Evolutionary conservation across 192 early-diverging fungal genomes (phyloP).

Genomic region (Phlyctochytrium planicorne): DNA sequence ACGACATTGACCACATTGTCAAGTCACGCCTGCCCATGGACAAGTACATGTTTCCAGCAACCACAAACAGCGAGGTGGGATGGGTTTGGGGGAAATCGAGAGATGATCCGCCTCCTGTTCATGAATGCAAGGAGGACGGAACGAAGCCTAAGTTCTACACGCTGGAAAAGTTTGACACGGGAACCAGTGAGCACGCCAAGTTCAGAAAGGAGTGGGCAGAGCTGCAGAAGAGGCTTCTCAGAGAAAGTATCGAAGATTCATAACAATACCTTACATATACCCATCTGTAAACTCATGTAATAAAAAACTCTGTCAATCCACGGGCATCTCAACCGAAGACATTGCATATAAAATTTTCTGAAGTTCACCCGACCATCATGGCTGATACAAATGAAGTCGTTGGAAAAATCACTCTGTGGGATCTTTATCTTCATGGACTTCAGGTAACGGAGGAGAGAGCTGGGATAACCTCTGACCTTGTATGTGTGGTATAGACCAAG

Average conservation of each 20-base stretch:
- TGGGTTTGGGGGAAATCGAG: slow-evolving; percentile 42
- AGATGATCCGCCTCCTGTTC: slow-evolving; percentile 3
- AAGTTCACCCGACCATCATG: too few species aligned
- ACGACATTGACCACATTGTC: slow-evolving; percentile 40
- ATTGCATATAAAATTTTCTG: too few species aligned
- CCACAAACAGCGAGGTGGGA: slow-evolving; percentile 47
- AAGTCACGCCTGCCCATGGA: slow-evolving; percentile 36
- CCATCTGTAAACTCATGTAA: too few species aligned
- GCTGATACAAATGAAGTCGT: too few species aligned
- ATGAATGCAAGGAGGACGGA: slow-evolving; percentile 1
- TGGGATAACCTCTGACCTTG: too few species aligned
- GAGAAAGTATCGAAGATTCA: neutral
- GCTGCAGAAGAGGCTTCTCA: neutral
- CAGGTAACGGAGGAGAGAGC: too few species aligned
- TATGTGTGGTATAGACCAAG: too few species aligned
- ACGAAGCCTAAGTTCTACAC: slow-evolving; percentile 28
- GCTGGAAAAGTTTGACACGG: slow-evolving; percentile 37
- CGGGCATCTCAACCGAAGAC: too few species aligned
- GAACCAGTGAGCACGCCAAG: slow-evolving; percentile 34
- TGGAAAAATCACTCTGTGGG: too few species aligned
- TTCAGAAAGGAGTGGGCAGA: slow-evolving; percentile 41
- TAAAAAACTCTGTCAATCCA: too few species aligned
- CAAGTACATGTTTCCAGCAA: slow-evolving; percentile 49
- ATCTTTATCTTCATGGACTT: neutral
- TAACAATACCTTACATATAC: too few species aligned